Conservation (phyloP, 2,329 filamentous ascomycete species). For the Escovopsis sp. region DNA sequence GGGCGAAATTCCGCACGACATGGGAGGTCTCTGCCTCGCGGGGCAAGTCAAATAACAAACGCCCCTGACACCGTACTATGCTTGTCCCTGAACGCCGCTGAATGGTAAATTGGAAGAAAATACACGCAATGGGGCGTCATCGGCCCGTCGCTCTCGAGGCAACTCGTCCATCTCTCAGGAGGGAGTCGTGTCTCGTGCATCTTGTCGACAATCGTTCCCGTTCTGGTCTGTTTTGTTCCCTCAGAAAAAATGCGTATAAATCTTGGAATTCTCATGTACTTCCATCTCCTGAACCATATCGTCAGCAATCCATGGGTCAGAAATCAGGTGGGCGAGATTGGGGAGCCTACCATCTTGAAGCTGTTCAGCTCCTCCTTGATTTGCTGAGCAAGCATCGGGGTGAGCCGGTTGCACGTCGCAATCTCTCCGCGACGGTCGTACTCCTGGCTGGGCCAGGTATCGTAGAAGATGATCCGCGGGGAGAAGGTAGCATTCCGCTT, state of each 20-base stretch:
- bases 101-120: constrained; percentile 33
- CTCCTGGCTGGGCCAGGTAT: constrained; percentile 90
- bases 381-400: constrained; percentile 92
- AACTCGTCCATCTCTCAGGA: background rate
- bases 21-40: constrained; percentile 11
- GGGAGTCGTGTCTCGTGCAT: too few relatives aligned
- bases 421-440: constrained; percentile 94
- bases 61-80: constrained; percentile 43
- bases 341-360: constrained; percentile 65
- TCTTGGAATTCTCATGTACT: constrained; percentile 96
- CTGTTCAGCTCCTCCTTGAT: constrained; percentile 99
- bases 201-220: too few relatives aligned
- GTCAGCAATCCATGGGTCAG: constrained; percentile 29
- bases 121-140: constrained; percentile 28
- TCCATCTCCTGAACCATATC: constrained; percentile 71
- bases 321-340: background rate
- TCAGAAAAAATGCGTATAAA: constrained; percentile 99
- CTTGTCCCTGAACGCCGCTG: constrained; percentile 37
- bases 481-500: constrained; percentile 65
- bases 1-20: constrained; percentile 21
- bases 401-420: constrained; percentile 93
- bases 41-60: constrained; percentile 25
- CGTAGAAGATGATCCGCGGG: constrained; percentile 83
- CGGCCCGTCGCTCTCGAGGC: constrained; percentile 6
- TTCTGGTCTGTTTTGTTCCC: constrained; percentile 4